Conservation (phyloP, 768 basidiomycete genomes). For the Coprinellus aureogranulatus region DNA sequence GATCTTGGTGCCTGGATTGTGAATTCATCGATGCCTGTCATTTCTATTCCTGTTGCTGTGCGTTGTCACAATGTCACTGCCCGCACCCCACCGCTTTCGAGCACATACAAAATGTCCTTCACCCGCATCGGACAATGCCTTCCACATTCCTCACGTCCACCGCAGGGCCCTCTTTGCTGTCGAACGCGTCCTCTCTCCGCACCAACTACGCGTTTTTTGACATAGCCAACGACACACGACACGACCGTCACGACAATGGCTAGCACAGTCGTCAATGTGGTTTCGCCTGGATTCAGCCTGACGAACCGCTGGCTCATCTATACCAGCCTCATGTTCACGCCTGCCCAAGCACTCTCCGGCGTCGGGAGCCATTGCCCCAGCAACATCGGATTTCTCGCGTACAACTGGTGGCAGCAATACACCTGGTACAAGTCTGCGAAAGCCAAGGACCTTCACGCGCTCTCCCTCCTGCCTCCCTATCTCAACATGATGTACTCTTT, state of each 20-base stretch:
- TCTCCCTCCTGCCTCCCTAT: slow-evolving; percentile 7
- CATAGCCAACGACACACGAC: no score
- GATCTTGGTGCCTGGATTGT: no score
- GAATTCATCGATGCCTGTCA: no score
- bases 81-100: no score
- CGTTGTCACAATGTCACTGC: no score
- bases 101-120: no score
- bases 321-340: slow-evolving; percentile 13
- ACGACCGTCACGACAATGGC: neutral
- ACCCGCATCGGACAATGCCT: no score
- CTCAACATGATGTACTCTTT: slow-evolving; percentile 12
- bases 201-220: no score
- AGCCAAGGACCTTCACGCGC: slow-evolving; percentile 8
- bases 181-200: no score
- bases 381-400: slow-evolving; percentile 15
- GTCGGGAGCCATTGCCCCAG: slow-evolving; percentile 10
- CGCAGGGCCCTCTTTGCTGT: no score
- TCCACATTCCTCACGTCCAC: no score
- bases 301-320: slow-evolving; percentile 13
- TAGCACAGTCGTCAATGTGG: neutral
- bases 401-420: slow-evolving; percentile 14
- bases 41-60: no score
- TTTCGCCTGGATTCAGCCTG: slow-evolving; percentile 12
- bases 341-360: slow-evolving; percentile 9
- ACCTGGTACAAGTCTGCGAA: slow-evolving; percentile 10